Percentiles rank a stretch among this genome's conserved stretches.
These are phyloP conservation scores for Termitomyces sp. DNA, from an alignment of 768 basidiomycete species.

Conservation along the genomic window DNA sequence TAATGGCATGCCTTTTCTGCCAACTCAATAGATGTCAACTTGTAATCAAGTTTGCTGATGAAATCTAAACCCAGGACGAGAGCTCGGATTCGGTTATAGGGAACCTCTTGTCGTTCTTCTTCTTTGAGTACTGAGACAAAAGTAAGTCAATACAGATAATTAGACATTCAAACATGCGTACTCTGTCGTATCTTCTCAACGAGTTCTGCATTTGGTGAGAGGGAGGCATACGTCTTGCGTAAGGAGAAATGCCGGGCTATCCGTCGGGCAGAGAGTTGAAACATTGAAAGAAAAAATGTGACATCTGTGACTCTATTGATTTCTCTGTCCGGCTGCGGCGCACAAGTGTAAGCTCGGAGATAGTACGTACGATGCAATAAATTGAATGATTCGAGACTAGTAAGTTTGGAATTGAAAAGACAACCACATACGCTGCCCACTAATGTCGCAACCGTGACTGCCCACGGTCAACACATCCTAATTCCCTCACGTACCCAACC, in stretches of 20 bases:
- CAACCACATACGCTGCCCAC: too few relatives aligned
- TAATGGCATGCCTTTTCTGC: background rate
- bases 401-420: too few relatives aligned
- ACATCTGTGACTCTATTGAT: background rate
- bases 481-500: too few relatives aligned
- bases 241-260: background rate
- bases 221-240: background rate
- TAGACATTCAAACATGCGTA: background rate
- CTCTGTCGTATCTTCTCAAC: background rate
- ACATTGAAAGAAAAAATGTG: background rate
- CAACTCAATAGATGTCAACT: constrained; percentile 1
- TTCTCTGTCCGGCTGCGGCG: too few relatives aligned
- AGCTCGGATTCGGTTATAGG: background rate
- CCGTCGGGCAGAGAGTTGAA: background rate
- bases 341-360: too few relatives aligned
- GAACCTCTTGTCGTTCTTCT: background rate
- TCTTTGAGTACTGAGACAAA: background rate
- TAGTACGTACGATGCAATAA: too few relatives aligned
- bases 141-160: background rate
- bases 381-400: too few relatives aligned
- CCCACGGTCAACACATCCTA: too few relatives aligned
- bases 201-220: background rate
- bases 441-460: too few relatives aligned
- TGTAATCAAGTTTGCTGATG: constrained; percentile 2
- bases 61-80: background rate